Conservation (phyloP, 164 flowering plant genomes). For the Chloranthus sessilifolius region DNA sequence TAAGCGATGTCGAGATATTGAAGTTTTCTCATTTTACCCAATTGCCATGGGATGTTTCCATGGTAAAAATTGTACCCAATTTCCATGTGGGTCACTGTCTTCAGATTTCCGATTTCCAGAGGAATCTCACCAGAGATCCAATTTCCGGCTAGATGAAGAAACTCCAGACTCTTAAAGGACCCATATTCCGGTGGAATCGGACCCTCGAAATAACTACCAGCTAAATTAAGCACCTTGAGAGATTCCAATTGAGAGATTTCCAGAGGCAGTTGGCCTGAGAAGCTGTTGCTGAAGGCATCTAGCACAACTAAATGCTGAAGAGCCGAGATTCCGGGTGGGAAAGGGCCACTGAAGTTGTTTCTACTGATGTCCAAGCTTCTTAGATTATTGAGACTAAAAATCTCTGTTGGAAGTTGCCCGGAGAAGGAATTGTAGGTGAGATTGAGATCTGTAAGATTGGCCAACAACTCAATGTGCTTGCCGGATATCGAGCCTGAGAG, state of each 20-base stretch:
- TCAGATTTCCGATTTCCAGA: slow-evolving; percentile 54
- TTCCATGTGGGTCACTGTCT: slow-evolving; percentile 76
- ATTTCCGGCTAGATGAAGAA: slow-evolving; percentile 89
- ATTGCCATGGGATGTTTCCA: slow-evolving; percentile 70
- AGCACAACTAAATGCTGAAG: slow-evolving; percentile 41
- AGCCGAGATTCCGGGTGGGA: slow-evolving; percentile 51
- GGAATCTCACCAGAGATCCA: slow-evolving; percentile 58
- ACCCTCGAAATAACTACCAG: slow-evolving; percentile 92
- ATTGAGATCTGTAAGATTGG: slow-evolving; percentile 56
- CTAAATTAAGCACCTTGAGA: slow-evolving; percentile 74
- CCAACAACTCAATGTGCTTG: slow-evolving; percentile 40
- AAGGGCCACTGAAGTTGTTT: slow-evolving; percentile 68
- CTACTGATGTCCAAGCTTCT: slow-evolving; percentile 72
- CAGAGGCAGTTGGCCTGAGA: slow-evolving; percentile 63
- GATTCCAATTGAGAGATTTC: slow-evolving; percentile 45
- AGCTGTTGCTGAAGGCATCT: slow-evolving; percentile 93
- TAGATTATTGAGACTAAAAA: slow-evolving; percentile 57
- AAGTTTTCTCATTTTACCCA: slow-evolving; percentile 76
- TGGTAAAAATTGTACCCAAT: slow-evolving; percentile 81
- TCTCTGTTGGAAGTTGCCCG: slow-evolving; percentile 50
- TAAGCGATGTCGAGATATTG: slow-evolving; percentile 87
- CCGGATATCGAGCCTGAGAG: slow-evolving; percentile 65
- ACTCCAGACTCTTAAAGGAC: slow-evolving; percentile 59
- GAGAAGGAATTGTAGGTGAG: slow-evolving; percentile 75
- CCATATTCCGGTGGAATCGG: slow-evolving; percentile 74